phyloP scores from a whole-genome alignment of 345 rosid genomes.

The Citrus unshiu region DNA sequence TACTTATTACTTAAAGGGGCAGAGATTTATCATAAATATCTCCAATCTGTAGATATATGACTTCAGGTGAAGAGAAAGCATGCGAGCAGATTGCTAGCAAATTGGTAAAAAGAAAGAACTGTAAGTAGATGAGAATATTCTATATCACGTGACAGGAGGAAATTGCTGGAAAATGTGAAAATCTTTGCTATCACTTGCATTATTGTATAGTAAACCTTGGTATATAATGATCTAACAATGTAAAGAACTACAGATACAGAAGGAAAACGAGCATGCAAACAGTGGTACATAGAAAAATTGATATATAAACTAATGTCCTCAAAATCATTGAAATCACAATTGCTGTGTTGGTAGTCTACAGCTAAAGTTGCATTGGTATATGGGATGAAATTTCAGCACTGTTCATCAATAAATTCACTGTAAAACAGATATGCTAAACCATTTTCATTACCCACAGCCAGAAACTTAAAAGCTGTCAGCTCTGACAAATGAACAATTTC shows the following conservation, averaged over 20 bases:
- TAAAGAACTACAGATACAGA: not conserved
- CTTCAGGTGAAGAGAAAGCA: not conserved
- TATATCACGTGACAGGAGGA: not conserved
- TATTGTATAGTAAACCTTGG: not conserved
- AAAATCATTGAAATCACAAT: not conserved
- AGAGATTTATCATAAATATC: not conserved
- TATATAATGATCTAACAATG: not conserved
- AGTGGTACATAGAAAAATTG: not conserved
- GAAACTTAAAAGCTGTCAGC: not conserved
- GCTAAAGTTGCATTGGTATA: not conserved
- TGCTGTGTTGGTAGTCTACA: not conserved
- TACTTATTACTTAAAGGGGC: not conserved
- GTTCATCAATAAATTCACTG: slow-evolving; percentile 1
- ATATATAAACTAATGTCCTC: not conserved
- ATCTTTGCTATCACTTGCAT: not conserved
- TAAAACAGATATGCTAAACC: not conserved
- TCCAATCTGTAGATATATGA: not conserved
- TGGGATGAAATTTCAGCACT: not conserved
- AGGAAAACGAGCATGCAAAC: not conserved
- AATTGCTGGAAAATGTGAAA: not conserved
- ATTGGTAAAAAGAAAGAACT: not conserved
- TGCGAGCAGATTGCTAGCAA: not conserved
- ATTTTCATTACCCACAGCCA: not conserved
- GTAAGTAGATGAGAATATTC: not conserved
- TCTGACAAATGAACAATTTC: not conserved